Evolutionary conservation across 2,329 filamentous ascomycete species (phyloP).

Genomic region (Calonectria multiphialidica): DNA sequence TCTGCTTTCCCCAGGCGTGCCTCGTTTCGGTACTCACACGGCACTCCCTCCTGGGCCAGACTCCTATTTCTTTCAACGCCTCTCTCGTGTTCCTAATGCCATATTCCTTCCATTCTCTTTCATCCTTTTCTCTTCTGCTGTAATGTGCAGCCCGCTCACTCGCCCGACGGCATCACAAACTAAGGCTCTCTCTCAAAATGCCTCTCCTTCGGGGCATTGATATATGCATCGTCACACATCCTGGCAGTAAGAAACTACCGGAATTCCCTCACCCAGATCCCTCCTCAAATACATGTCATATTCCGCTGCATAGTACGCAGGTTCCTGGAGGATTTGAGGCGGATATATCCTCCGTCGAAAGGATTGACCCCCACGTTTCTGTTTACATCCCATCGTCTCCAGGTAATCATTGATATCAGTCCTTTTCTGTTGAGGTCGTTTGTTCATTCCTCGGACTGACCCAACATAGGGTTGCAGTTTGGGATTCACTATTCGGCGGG

Average conservation of each 20-base stretch:
- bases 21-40: neutral
- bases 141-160: neutral
- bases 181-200: conserved; percentile 50
- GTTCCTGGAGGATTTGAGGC: conserved; percentile 22
- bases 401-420: conserved; percentile 50
- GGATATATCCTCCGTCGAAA: conserved; percentile 6
- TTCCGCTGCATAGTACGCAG: conserved; percentile 42
- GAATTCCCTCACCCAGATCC: conserved; percentile 69
- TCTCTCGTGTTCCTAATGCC: neutral
- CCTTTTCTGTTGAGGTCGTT: neutral
- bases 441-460: neutral
- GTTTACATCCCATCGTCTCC: conserved; percentile 69
- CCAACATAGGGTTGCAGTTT: conserved; percentile 61
- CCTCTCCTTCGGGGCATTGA: conserved; percentile 63
- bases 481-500: conserved; percentile 62
- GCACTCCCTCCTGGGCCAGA: neutral
- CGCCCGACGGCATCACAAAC: neutral
- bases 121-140: neutral
- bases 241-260: conserved; percentile 54
- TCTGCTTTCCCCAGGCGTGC: neutral
- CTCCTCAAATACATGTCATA: conserved; percentile 50
- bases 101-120: neutral
- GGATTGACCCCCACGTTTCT: conserved; percentile 57
- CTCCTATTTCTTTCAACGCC: neutral
- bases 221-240: conserved; percentile 55